Percentiles rank a stretch among this genome's conserved stretches.
Evolutionary conservation across 768 basidiomycete genomes (phyloP).

Genomic region (Grammothele lineata): DNA sequence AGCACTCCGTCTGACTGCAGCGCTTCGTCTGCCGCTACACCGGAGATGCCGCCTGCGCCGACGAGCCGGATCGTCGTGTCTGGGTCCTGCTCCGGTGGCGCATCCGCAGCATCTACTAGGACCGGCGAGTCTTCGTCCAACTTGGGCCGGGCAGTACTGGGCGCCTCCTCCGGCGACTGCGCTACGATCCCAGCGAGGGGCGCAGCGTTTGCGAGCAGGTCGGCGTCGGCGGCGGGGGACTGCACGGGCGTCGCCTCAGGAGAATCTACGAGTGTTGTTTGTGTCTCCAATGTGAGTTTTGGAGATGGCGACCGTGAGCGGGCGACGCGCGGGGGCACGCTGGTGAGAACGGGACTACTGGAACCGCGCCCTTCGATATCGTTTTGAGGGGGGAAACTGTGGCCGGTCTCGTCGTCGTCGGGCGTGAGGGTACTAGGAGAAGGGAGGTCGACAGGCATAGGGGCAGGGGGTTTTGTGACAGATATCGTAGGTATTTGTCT

Average conservation of each 20-base stretch:
- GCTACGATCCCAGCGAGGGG: slow-evolving; percentile 7
- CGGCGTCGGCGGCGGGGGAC: slow-evolving; percentile 1
- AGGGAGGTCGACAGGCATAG: slow-evolving; percentile 66
- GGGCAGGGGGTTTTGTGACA: slow-evolving; percentile 67
- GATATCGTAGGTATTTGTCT: slow-evolving; percentile 49
- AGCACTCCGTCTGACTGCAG: slow-evolving; percentile 28
- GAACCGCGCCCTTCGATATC: slow-evolving; percentile 18
- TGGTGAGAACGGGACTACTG: slow-evolving; percentile 2
- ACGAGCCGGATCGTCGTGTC: slow-evolving; percentile 54
- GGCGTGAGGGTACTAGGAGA: slow-evolving; percentile 44
- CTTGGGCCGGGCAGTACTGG: slow-evolving; percentile 3
- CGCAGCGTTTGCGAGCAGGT: slow-evolving; percentile 9
- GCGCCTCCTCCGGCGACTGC: background rate
- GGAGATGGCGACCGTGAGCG: slow-evolving; percentile 10
- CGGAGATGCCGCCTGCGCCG: slow-evolving; percentile 49
- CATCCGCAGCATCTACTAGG: slow-evolving; percentile 19
- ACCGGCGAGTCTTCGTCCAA: slow-evolving; percentile 23
- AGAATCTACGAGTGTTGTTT: slow-evolving; percentile 4
- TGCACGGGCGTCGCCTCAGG: slow-evolving; percentile 2
- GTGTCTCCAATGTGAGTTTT: slow-evolving; percentile 1
- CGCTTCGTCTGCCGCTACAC: slow-evolving; percentile 28
- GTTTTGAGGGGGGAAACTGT: slow-evolving; percentile 31
- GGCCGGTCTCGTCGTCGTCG: slow-evolving; percentile 24
- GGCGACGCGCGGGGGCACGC: slow-evolving; percentile 8
- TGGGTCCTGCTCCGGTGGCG: slow-evolving; percentile 15